phyloP scores from a whole-genome alignment of 257 asterid species.

The Ocimum tenuiflorum region DNA sequence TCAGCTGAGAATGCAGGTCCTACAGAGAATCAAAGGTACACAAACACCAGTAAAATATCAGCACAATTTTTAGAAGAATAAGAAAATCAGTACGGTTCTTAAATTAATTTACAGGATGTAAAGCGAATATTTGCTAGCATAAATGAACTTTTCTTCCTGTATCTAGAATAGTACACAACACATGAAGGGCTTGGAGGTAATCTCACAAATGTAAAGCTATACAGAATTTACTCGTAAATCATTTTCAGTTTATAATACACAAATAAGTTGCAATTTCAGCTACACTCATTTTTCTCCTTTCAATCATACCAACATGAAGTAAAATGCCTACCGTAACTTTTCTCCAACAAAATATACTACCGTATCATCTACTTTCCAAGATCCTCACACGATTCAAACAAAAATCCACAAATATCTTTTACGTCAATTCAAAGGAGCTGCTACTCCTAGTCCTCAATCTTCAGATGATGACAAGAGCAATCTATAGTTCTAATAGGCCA shows the following conservation, averaged over 20 bases:
- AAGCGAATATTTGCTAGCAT: not conserved
- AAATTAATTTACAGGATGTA: not conserved
- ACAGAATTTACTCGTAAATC: not conserved
- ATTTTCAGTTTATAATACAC: not conserved
- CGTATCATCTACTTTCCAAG: not conserved
- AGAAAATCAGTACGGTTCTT: not conserved
- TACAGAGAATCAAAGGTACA: constrained; percentile 19
- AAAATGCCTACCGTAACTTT: not conserved
- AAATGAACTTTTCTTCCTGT: not conserved
- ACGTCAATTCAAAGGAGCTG: not conserved
- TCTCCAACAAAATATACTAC: not conserved
- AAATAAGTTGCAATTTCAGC: not conserved
- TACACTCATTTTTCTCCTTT: not conserved
- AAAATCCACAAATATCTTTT: not conserved
- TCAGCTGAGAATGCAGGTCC: constrained; percentile 81
- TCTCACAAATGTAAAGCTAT: not conserved
- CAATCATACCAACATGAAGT: not conserved
- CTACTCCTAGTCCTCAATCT: constrained; percentile 1
- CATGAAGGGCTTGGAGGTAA: not conserved
- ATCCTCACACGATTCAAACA: not conserved
- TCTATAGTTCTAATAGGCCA: not conserved
- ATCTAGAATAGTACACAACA: not conserved
- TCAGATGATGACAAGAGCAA: not conserved
- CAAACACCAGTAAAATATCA: not conserved
- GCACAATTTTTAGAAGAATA: constrained; percentile 8